phyloP scores from a whole-genome alignment of 2,329 filamentous ascomycete genomes.

The Spiromastix sp. region DNA sequence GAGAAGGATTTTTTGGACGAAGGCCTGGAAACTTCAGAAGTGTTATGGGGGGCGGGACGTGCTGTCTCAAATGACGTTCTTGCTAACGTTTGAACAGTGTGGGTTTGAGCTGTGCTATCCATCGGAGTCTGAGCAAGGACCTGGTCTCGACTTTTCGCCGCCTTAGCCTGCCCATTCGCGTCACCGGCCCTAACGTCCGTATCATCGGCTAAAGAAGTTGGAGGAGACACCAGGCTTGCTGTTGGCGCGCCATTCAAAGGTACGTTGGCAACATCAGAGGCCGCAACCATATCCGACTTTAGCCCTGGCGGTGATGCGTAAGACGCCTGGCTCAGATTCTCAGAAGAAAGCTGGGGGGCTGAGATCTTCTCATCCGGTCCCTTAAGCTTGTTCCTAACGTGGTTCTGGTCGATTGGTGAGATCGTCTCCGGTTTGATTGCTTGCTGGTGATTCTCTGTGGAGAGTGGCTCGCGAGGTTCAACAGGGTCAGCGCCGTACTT shows the following conservation, averaged over 20 bases:
- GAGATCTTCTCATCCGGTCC: background rate
- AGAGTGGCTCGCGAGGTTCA: background rate
- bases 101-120: conserved; percentile 10
- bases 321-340: conserved; percentile 16
- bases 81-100: conserved; percentile 9
- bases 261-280: conserved; percentile 15
- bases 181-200: conserved; percentile 22
- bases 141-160: conserved; percentile 14
- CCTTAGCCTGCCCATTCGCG: conserved; percentile 17
- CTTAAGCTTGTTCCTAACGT: background rate
- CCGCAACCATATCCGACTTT: conserved; percentile 23
- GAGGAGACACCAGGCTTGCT: conserved; percentile 34
- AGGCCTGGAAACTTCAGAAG: conserved; percentile 7
- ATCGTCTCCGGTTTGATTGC: background rate
- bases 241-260: conserved; percentile 22
- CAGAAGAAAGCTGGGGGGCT: conserved; percentile 1
- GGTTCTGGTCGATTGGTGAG: background rate
- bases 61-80: background rate
- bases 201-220: conserved; percentile 34
- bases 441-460: conserved; percentile 1
- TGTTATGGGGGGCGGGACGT: background rate
- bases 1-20: conserved; percentile 6
- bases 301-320: conserved; percentile 30
- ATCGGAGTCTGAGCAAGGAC: conserved; percentile 24
- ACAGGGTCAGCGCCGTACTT: conserved; percentile 8